A percentile compares a stretch with the other conserved stretches of the same genome.
Conservation (phyloP, 805 yeast genomes). For the Candida methanosorbosa region DNA sequence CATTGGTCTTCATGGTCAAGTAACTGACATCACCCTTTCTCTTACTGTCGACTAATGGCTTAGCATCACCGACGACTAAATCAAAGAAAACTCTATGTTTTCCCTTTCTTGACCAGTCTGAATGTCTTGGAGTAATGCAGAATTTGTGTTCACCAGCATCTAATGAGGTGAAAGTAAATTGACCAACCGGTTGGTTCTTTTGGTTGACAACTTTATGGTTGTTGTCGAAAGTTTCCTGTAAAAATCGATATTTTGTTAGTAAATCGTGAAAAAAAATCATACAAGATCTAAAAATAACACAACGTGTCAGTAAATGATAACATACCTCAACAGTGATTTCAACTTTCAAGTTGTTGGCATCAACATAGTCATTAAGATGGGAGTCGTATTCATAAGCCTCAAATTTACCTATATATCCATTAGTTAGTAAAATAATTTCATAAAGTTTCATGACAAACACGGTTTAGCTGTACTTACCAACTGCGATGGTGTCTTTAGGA, state of each 20-base stretch:
- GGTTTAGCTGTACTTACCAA: slow-evolving; percentile 42
- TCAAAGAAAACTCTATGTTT: slow-evolving; percentile 64
- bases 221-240: slow-evolving; percentile 59
- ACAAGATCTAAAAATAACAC: neutral
- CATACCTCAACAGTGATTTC: slow-evolving; percentile 60
- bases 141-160: slow-evolving; percentile 76
- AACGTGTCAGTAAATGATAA: slow-evolving; percentile 3
- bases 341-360: slow-evolving; percentile 48
- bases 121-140: slow-evolving; percentile 50
- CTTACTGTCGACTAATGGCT: slow-evolving; percentile 57
- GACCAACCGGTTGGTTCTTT: slow-evolving; percentile 55
- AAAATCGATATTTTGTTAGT: too few species aligned
- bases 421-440: neutral
- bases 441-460: too few species aligned
- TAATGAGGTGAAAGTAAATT: slow-evolving; percentile 63
- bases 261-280: too few species aligned
- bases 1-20: slow-evolving; percentile 48
- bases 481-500: slow-evolving; percentile 68
- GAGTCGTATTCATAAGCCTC: slow-evolving; percentile 58
- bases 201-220: slow-evolving; percentile 69
- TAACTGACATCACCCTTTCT: slow-evolving; percentile 47
- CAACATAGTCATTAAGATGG: slow-evolving; percentile 35
- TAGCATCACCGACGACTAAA: slow-evolving; percentile 58
- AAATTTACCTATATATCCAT: slow-evolving; percentile 31
- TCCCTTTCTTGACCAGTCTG: slow-evolving; percentile 36